Evolutionary conservation across 768 basidiomycete genomes (phyloP), one percentile per base, ranked within the genome.

Genomic region (Trametes villosa): DNA sequence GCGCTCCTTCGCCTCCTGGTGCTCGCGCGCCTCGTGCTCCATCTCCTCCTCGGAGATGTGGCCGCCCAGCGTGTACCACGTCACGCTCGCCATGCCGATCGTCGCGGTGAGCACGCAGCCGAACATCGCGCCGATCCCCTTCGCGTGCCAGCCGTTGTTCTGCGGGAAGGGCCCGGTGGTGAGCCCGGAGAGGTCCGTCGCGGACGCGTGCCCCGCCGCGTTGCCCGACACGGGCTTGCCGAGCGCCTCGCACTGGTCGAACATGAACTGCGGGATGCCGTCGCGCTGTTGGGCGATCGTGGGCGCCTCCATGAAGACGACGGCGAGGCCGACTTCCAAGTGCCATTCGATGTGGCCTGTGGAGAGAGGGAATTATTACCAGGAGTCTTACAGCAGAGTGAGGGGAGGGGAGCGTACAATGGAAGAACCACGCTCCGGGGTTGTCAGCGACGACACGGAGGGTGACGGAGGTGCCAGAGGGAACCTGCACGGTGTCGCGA

Each of bases 261-360:
- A 76, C 67, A 96, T 64, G 36, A 65, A 72, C 12, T 83, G 78
- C 0, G 94, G 94, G 27, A 89, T 70, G 17, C 59, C 74, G 46
- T 73, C 73, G 33, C 78, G 77, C 64, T 85, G 72, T 71, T 96
- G 94, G 3, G 84, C 82, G 48, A 81, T 67, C 7, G 88, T 75
- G 0, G 94, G 93, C 7, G 95, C 93, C 68, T 91, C 89, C 74
- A 98, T 78, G 68, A 99, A 81, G 66, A 89, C 86, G 38, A 91
- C 81, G 0, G 94, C 96, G 31, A 99, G 85, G 9, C 96, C 96
- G 53, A 79, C 78, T 75, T 91, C 83, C 5, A 94, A 76, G 73
- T 95, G 92, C 91, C 92, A 94, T 70, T 92, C 89, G 65, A 91
- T 89, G 74, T 92, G 90, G 71, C 88, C 88, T 90, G 59, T 36